A percentile compares a stretch with the other conserved stretches of the same genome.
These are phyloP conservation scores for Tilletia walkeri DNA, from an alignment of 1,284 basidiomycete species.

Conservation along the genomic window DNA sequence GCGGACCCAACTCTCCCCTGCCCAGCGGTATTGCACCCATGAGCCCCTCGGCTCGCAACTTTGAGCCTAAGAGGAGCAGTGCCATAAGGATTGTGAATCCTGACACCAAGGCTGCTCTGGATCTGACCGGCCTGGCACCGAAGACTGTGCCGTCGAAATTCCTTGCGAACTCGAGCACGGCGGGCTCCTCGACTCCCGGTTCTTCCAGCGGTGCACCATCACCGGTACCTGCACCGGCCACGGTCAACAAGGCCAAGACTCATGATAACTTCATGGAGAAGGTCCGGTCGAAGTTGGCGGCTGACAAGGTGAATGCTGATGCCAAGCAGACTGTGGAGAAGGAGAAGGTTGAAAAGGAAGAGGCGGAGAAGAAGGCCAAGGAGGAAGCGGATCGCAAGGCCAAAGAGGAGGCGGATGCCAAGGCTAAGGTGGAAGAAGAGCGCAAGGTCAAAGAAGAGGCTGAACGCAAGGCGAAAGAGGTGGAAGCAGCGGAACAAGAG, in stretches of 20 bases:
- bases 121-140: constrained; percentile 38
- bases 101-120: constrained; percentile 51
- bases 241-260: constrained; percentile 25
- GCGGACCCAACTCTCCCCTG: neutral
- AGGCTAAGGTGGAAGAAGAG: constrained; percentile 27
- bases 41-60: constrained; percentile 52
- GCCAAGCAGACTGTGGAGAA: constrained; percentile 27
- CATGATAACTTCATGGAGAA: constrained; percentile 18
- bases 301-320: constrained; percentile 19
- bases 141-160: constrained; percentile 27
- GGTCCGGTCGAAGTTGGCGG: constrained; percentile 1
- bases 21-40: constrained; percentile 34
- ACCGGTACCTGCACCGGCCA: constrained; percentile 19
- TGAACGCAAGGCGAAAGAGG: constrained; percentile 25
- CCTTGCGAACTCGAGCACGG: neutral
- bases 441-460: constrained; percentile 29
- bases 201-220: constrained; percentile 20
- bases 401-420: constrained; percentile 26
- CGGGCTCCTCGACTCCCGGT: neutral
- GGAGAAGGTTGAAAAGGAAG: constrained; percentile 26
- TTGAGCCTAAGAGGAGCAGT: constrained; percentile 54
- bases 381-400: constrained; percentile 24
- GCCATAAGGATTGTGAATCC: constrained; percentile 55
- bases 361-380: constrained; percentile 28
- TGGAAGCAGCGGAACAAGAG: constrained; percentile 18